Conservation (phyloP, 2,329 filamentous ascomycete species). For the Aspergillus eucalypticola region DNA sequence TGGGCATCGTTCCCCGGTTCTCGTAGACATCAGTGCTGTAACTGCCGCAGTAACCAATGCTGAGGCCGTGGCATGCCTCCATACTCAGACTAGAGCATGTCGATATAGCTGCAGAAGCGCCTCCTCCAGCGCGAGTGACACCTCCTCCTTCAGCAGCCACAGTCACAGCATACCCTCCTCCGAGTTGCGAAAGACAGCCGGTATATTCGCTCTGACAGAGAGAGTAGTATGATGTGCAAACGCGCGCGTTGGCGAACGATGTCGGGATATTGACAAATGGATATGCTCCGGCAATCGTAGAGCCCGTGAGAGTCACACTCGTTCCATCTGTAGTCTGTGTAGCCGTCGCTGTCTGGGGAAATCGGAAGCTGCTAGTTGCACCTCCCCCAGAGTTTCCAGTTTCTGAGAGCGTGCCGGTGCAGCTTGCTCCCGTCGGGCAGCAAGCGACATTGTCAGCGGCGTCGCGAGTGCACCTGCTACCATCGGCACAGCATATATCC, state of each 20-base stretch:
- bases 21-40: conserved; percentile 26
- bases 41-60: conserved; percentile 47
- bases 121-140: conserved; percentile 49
- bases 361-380: conserved; percentile 34
- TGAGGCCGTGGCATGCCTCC: conserved; percentile 51
- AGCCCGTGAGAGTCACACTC: conserved; percentile 32
- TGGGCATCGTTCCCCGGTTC: conserved; percentile 28
- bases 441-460: conserved; percentile 60
- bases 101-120: conserved; percentile 44
- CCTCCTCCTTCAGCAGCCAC: conserved; percentile 52
- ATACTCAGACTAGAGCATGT: conserved; percentile 50
- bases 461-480: conserved; percentile 58
- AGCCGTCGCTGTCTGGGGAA: conserved; percentile 33
- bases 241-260: conserved; percentile 52
- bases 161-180: conserved; percentile 54
- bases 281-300: conserved; percentile 53
- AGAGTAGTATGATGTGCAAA: conserved; percentile 57
- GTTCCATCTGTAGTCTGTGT: conserved; percentile 29
- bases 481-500: conserved; percentile 57
- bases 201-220: conserved; percentile 52
- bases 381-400: conserved; percentile 23
- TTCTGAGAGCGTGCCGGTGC: conserved; percentile 56
- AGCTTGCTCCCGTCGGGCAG: conserved; percentile 59
- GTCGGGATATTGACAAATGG: conserved; percentile 57
- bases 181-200: conserved; percentile 47